A percentile compares a stretch with the other conserved stretches of the same genome.
Conservation (phyloP, 805 yeast species). For the Pichia scutulata region DNA sequence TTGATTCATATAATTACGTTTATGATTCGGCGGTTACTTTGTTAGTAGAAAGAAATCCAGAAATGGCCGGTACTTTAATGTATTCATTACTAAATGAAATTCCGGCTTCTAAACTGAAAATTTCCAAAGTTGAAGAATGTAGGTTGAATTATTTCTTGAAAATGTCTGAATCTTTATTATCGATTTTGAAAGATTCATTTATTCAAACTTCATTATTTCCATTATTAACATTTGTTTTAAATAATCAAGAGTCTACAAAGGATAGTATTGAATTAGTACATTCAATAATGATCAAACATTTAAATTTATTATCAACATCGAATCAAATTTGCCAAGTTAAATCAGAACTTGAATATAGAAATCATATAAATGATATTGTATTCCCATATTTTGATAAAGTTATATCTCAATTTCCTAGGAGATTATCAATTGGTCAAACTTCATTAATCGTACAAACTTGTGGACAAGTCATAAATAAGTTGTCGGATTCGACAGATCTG, state of each 20-base stretch:
- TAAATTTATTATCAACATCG: conserved; percentile 18
- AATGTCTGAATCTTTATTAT: conserved; percentile 37
- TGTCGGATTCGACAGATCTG: background rate
- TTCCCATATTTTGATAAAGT: conserved; percentile 18
- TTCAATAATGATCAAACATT: conserved; percentile 41
- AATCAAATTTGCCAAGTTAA: background rate
- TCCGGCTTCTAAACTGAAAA: conserved; percentile 20
- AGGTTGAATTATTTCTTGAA: conserved; percentile 41
- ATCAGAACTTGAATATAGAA: background rate
- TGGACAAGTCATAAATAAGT: conserved; percentile 22
- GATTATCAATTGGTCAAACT: conserved; percentile 47
- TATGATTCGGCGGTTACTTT: conserved; percentile 30
- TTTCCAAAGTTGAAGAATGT: conserved; percentile 27
- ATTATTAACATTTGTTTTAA: background rate
- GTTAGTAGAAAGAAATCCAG: conserved; percentile 21
- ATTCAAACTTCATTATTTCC: conserved; percentile 23
- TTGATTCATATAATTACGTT: conserved; percentile 55
- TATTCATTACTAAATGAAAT: conserved; percentile 9
- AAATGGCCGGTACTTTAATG: conserved; percentile 21
- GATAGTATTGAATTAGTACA: conserved; percentile 53
- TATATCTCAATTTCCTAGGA: conserved; percentile 47
- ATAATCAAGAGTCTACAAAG: conserved; percentile 8
- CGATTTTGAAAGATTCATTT: conserved; percentile 28
- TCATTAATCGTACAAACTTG: conserved; percentile 50
- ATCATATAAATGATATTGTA: background rate